Evolutionary conservation across 2,329 filamentous ascomycete species (phyloP).

Genomic region (Aureobasidium sp.): DNA sequence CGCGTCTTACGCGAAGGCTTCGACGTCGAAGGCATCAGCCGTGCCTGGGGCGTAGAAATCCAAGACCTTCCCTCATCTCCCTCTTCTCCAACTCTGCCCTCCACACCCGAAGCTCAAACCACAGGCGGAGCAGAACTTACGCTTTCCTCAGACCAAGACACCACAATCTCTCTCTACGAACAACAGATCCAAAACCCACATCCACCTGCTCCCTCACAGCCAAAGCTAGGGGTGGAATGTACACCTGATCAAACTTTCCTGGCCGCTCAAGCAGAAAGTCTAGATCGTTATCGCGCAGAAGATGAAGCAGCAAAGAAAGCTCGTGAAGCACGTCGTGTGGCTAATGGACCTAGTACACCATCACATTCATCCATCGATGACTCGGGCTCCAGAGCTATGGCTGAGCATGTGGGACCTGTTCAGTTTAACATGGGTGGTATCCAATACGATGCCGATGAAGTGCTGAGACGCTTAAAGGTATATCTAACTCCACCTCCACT

Average conservation of each 20-base stretch:
- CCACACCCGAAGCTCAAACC: not conserved
- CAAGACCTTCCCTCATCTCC: conserved; percentile 5
- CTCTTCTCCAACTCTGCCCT: not conserved
- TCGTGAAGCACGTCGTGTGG: conserved; percentile 15
- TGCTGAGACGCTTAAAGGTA: conserved; percentile 80
- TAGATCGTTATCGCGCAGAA: conserved; percentile 57
- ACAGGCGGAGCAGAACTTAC: conserved; percentile 13
- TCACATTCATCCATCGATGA: conserved; percentile 14
- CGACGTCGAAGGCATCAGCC: conserved; percentile 77
- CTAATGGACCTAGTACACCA: conserved; percentile 13
- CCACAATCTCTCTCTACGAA: conserved; percentile 24
- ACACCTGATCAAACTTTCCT: conserved; percentile 27
- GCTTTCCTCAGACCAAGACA: conserved; percentile 3
- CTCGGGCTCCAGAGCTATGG: conserved; percentile 36
- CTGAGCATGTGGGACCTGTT: conserved; percentile 84
- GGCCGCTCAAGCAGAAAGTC: conserved; percentile 56
- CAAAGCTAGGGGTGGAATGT: conserved; percentile 25
- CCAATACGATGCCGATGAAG: conserved; percentile 80
- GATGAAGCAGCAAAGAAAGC: conserved; percentile 44
- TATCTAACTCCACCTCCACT: not conserved
- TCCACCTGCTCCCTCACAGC: conserved; percentile 19
- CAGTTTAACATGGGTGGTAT: conserved; percentile 99
- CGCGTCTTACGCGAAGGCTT: conserved; percentile 84
- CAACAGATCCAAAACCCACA: conserved; percentile 23
- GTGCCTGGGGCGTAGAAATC: conserved; percentile 53